These are phyloP conservation scores for Xylaria multiplex DNA, from an alignment of 2,329 filamentous ascomycete genomes.

Conservation along the genomic window DNA sequence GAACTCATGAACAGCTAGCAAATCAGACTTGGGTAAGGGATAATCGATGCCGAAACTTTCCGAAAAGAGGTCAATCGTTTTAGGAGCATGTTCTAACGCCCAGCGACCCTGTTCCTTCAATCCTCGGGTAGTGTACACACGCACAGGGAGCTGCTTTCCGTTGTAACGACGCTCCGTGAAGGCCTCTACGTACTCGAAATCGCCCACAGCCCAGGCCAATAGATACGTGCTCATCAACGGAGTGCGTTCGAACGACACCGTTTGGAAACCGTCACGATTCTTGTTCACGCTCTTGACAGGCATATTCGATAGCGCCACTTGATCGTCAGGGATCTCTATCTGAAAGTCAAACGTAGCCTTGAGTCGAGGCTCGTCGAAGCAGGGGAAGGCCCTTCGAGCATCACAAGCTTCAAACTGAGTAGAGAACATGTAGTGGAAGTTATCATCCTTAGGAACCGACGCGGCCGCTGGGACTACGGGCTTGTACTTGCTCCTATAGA, in stretches of 20 bases:
- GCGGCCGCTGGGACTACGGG: slow-evolving; percentile 75
- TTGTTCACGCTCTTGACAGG: slow-evolving; percentile 77
- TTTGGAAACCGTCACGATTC: slow-evolving; percentile 71
- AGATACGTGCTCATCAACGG: slow-evolving; percentile 94
- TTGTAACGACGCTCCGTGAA: slow-evolving; percentile 91
- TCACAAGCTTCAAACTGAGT: slow-evolving; percentile 98
- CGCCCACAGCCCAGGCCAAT: slow-evolving; percentile 91
- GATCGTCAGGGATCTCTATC: slow-evolving; percentile 88
- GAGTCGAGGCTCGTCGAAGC: slow-evolving; percentile 96
- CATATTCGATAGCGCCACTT: slow-evolving; percentile 95
- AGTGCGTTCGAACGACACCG: slow-evolving; percentile 82
- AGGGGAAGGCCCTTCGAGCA: slow-evolving; percentile 93
- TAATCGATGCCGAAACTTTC: slow-evolving; percentile 95
- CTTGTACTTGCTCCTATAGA: slow-evolving; percentile 95
- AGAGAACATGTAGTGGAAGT: slow-evolving; percentile 82
- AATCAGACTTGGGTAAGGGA: slow-evolving; percentile 89
- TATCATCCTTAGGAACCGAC: slow-evolving; percentile 79
- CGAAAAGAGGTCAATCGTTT: slow-evolving; percentile 96
- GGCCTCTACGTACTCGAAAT: slow-evolving; percentile 96
- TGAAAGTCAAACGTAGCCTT: slow-evolving; percentile 96
- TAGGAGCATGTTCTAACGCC: slow-evolving; percentile 89
- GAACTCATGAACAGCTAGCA: slow-evolving; percentile 93
- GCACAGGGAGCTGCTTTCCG: slow-evolving; percentile 88
- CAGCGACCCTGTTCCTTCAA: slow-evolving; percentile 91
- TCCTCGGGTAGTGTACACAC: slow-evolving; percentile 95